Evolutionary conservation across 106 monocot species (phyloP), one percentile per base, ranked within the genome.

Genomic region (Platanthera zijinensis): DNA sequence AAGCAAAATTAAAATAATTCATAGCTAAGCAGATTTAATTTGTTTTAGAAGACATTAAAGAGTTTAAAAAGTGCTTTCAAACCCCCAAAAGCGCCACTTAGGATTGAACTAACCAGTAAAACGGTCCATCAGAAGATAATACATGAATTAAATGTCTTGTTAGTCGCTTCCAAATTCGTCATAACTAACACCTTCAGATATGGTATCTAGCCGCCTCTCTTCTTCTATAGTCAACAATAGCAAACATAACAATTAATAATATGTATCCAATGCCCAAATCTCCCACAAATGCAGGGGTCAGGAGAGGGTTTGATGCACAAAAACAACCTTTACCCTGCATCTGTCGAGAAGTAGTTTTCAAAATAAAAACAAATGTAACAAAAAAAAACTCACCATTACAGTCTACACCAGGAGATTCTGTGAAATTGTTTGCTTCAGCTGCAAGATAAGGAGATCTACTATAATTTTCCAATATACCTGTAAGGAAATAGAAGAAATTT

Each of bases 151-250:
- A 53, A 77, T 63, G 21, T 56, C 10, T 75, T n/a, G 54, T 92
- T 81, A 91, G 75, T 93, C 91, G 75, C 90, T 92, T 75, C 75
- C 79, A 78, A 97, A 97, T 81, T 86, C 89, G 70, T 93, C 93
- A 84, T 89, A 87, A 80, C 82, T 87, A 22, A 89, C 69, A 52
- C 87, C 87, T 89, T 91, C 91, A 77, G 93, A 93, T 80, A 90
- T 87, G 54, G 91, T 83, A 74, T 89, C 91, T 61, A 96, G 82
- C 78, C 86, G 79, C 78, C 81, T 89, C 75, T 85, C 86, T 75
- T 90, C 91, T 83, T 86, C 85, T 84, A 57, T 39, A 77, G 17
- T 71, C 8, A 85, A 3, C 51, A 81, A 74, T 17, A 19, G 51
- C 54, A 80, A 57, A 53, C 1, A 74, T 79, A 80, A 68, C 48